phyloP scores from a whole-genome alignment of 192 early-diverging fungal genomes.

The Blastocladiella britannica region DNA sequence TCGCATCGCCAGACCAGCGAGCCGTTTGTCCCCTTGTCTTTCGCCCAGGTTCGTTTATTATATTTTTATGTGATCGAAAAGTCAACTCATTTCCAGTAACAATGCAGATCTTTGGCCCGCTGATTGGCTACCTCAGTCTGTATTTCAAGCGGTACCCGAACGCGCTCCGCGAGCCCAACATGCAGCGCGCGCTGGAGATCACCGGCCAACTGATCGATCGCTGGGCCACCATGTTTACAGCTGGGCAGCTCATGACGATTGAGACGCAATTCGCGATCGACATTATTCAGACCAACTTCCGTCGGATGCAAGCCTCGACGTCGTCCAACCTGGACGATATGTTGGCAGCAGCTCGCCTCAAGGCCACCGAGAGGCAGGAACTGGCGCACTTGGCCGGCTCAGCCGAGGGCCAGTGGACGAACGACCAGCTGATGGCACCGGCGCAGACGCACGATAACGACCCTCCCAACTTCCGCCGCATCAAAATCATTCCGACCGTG shows the following conservation, averaged over 20 bases:
- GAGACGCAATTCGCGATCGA: background rate
- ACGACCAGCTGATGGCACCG: background rate
- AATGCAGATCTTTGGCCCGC: no score
- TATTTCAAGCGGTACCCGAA: background rate
- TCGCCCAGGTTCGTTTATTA: background rate
- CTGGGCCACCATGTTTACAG: background rate
- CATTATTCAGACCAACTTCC: background rate
- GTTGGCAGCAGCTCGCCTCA: no score
- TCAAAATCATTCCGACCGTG: conserved; percentile 29
- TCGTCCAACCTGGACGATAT: background rate
- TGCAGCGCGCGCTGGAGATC: background rate
- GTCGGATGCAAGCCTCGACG: background rate
- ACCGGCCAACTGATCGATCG: background rate
- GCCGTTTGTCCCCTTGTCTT: background rate
- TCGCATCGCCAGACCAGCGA: no score
- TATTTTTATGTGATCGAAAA: background rate
- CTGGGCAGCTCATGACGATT: background rate
- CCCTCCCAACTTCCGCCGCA: conserved; percentile 14
- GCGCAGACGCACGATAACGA: conserved; percentile 28
- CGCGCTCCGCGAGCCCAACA: background rate
- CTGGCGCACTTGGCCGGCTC: background rate
- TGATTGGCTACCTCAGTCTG: no score
- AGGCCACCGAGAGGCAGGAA: background rate
- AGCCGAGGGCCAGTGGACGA: background rate
- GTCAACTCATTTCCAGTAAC: no score